Conservation (phyloP, 1,284 basidiomycete species). For the Ganoderma sinense region DNA sequence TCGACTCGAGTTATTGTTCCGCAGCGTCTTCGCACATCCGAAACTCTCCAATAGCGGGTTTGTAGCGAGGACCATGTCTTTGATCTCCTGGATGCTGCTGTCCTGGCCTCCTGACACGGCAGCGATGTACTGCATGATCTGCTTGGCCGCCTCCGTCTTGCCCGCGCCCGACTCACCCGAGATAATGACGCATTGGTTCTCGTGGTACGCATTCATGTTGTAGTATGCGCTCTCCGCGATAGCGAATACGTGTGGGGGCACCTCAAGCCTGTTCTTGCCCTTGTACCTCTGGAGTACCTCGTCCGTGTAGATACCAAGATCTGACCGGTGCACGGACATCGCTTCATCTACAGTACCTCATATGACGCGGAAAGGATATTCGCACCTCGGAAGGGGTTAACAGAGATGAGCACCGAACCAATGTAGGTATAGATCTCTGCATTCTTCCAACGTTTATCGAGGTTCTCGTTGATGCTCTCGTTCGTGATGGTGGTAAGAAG, state of each 20-base stretch:
- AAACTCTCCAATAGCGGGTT: conserved; percentile 98
- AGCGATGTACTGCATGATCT: conserved; percentile 99
- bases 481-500: conserved; percentile 97
- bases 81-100: conserved; percentile 93
- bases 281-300: conserved; percentile 88
- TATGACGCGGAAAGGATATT: too few relatives aligned
- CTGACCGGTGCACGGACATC: conserved; percentile 46
- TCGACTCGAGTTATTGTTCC: conserved; percentile 98
- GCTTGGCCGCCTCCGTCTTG: conserved; percentile 97
- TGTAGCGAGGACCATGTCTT: conserved; percentile 99
- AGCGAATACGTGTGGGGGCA: conserved; percentile 97
- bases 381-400: conserved; percentile 96
- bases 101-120: conserved; percentile 91
- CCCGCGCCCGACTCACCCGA: conserved; percentile 98
- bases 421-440: conserved; percentile 99
- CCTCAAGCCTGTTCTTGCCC: conserved; percentile 98
- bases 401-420: conserved; percentile 96
- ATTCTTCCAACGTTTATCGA: conserved; percentile 95
- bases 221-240: conserved; percentile 99
- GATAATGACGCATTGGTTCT: conserved; percentile 99
- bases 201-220: conserved; percentile 99
- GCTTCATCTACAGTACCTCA: background rate
- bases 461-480: conserved; percentile 97
- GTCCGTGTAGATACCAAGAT: conserved; percentile 97
- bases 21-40: conserved; percentile 97